Evolutionary conservation across 2,329 filamentous ascomycete species (phyloP).

Genomic region (Cladosporium oxysporum): DNA sequence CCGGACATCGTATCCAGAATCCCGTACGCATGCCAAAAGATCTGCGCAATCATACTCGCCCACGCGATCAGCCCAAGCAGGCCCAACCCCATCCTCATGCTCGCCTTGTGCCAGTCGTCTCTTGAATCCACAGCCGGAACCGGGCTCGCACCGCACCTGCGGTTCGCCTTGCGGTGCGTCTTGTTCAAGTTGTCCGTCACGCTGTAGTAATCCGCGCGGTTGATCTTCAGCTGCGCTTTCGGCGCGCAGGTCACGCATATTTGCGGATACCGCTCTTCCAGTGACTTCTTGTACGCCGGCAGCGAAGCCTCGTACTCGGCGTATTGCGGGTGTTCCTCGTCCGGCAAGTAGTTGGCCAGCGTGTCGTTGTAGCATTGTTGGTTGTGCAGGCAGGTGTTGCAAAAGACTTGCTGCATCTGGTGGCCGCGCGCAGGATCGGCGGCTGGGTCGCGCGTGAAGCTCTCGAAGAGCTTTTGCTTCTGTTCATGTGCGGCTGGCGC

Average conservation of each 20-base stretch:
- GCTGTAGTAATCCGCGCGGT: conserved; percentile 36
- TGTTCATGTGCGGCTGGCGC: conserved; percentile 24
- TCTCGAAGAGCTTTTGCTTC: conserved; percentile 30
- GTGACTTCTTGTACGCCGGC: conserved; percentile 66
- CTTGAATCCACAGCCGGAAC: conserved; percentile 34
- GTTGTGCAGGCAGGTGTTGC: conserved; percentile 81
- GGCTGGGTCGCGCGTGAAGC: conserved; percentile 26
- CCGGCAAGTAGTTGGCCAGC: conserved; percentile 76
- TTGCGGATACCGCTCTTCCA: conserved; percentile 85
- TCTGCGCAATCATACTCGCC: conserved; percentile 29
- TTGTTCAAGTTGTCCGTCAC: conserved; percentile 31
- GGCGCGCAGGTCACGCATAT: conserved; percentile 81
- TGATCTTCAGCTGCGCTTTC: conserved; percentile 57
- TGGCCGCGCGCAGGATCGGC: conserved; percentile 9
- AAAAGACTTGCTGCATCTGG: conserved; percentile 55
- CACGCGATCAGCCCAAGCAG: conserved; percentile 27
- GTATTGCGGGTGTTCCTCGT: conserved; percentile 67
- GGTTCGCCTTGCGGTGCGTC: conserved; percentile 53
- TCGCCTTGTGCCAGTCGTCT: conserved; percentile 43
- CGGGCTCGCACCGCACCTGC: conserved; percentile 6
- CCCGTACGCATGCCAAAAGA: conserved; percentile 32
- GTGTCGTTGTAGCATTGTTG: conserved; percentile 77
- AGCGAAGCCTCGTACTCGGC: conserved; percentile 67
- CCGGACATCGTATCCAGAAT: conserved; percentile 5
- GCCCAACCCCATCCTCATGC: conserved; percentile 31